Percentiles rank a stretch among this genome's conserved stretches.
Conservation (phyloP, 179 eudicot species). For the Beta corolliflora region DNA sequence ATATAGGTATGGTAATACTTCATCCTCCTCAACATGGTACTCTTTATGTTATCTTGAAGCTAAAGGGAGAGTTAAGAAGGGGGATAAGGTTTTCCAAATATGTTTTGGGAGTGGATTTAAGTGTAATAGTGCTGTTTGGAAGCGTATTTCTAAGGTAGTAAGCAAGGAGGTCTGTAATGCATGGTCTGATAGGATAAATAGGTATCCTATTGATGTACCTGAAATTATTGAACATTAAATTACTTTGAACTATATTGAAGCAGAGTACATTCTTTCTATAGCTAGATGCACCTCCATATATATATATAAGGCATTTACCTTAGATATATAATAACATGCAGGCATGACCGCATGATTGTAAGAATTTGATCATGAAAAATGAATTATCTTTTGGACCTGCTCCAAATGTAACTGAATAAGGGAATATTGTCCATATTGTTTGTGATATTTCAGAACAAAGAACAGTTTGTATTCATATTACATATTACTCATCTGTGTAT, state of each 20-base stretch:
- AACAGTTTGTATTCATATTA: no score
- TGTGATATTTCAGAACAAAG: no score
- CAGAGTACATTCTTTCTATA: background rate
- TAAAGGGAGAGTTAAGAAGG: constrained; percentile 49
- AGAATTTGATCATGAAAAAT: no score
- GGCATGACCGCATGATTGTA: no score
- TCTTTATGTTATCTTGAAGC: constrained; percentile 54
- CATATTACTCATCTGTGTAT: no score
- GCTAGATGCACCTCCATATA: no score
- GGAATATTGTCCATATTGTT: no score
- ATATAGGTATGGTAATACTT: constrained; percentile 52
- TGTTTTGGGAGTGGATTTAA: constrained; percentile 61
- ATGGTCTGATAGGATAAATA: constrained; percentile 50
- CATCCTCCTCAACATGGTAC: constrained; percentile 61
- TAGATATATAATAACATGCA: no score
- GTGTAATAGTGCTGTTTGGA: constrained; percentile 66
- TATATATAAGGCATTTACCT: no score
- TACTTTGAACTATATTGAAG: background rate
- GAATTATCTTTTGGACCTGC: no score
- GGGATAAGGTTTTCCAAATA: constrained; percentile 48
- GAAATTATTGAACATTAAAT: constrained; percentile 38
- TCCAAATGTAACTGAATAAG: no score
- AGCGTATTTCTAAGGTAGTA: constrained; percentile 31
- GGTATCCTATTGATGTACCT: constrained; percentile 47
- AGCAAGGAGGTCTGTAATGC: constrained; percentile 34